Percentiles rank a stretch among this genome's conserved stretches.
Conservation (phyloP, 768 basidiomycete genomes). For the Podaxis carcinomalis region DNA sequence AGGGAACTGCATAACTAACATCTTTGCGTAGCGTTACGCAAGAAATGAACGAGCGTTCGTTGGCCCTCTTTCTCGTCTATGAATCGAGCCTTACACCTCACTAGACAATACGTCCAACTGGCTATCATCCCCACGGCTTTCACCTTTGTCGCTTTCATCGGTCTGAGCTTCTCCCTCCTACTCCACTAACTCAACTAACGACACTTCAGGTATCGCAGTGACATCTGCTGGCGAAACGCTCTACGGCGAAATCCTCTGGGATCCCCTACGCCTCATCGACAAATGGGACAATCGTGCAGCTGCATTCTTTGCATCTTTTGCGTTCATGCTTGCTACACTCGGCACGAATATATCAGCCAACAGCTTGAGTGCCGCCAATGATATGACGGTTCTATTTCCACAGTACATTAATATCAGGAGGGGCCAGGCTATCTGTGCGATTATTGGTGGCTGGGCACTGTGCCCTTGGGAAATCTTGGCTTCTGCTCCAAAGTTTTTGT, state of each 20-base stretch:
- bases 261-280: slow-evolving; percentile 72
- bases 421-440: slow-evolving; percentile 73
- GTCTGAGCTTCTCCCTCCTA: slow-evolving; percentile 14
- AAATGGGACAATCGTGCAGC: slow-evolving; percentile 83
- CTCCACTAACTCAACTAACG: background rate
- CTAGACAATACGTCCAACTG: slow-evolving; percentile 70
- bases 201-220: slow-evolving; percentile 56
- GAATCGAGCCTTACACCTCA: background rate
- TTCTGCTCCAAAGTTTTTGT: slow-evolving; percentile 62
- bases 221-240: slow-evolving; percentile 71
- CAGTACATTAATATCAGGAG: slow-evolving; percentile 77
- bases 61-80: background rate
- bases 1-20: background rate
- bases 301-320: slow-evolving; percentile 77
- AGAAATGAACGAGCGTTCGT: slow-evolving; percentile 58
- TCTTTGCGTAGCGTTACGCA: slow-evolving; percentile 58
- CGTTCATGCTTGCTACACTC: slow-evolving; percentile 69
- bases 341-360: slow-evolving; percentile 80
- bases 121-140: slow-evolving; percentile 75
- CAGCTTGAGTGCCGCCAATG: slow-evolving; percentile 68
- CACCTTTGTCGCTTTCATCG: slow-evolving; percentile 72
- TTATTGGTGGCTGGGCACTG: slow-evolving; percentile 83
- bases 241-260: slow-evolving; percentile 67
- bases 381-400: slow-evolving; percentile 77
- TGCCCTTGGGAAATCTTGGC: slow-evolving; percentile 84